These are phyloP conservation scores for Aspergillus brunneoviolaceus DNA, from an alignment of 2,329 filamentous ascomycete genomes.

Conservation along the genomic window DNA sequence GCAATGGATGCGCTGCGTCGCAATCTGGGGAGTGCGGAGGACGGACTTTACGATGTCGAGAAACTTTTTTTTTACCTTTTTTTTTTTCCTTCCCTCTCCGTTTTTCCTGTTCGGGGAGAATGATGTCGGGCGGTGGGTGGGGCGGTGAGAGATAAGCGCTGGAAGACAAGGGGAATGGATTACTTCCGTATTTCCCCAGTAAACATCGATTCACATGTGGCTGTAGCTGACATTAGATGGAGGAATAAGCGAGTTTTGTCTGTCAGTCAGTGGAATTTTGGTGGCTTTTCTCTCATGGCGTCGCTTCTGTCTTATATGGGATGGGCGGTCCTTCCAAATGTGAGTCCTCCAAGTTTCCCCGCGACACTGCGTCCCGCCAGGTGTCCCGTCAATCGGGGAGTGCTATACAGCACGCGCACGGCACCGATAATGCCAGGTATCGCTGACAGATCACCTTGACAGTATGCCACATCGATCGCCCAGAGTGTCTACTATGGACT, in stretches of 20 bases:
- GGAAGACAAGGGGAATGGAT: background rate
- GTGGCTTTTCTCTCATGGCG: slow-evolving; percentile 31
- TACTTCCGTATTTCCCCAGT: background rate
- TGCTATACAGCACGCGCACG: background rate
- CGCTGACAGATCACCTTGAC: slow-evolving; percentile 10
- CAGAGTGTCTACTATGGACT: slow-evolving; percentile 84
- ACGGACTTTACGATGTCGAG: slow-evolving; percentile 9
- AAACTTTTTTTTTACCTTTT: slow-evolving; percentile 14
- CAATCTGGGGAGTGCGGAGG: background rate
- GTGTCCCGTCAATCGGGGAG: background rate
- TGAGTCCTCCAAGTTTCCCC: slow-evolving; percentile 36
- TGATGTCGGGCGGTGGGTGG: slow-evolving; percentile 14
- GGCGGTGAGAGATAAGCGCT: slow-evolving; percentile 12
- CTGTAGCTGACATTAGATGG: background rate
- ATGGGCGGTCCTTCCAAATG: slow-evolving; percentile 63
- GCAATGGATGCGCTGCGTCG: slow-evolving; percentile 11
- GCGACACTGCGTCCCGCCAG: background rate
- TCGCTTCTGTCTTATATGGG: slow-evolving; percentile 56
- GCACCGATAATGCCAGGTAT: background rate
- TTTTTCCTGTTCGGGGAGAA: slow-evolving; percentile 9
- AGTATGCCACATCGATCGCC: slow-evolving; percentile 75
- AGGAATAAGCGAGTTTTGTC: background rate
- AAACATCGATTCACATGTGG: background rate
- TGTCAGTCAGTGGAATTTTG: background rate
- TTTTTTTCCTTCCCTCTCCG: background rate